phyloP scores from a whole-genome alignment of 2,329 filamentous ascomycete genomes.

The Cordyceps javanica region DNA sequence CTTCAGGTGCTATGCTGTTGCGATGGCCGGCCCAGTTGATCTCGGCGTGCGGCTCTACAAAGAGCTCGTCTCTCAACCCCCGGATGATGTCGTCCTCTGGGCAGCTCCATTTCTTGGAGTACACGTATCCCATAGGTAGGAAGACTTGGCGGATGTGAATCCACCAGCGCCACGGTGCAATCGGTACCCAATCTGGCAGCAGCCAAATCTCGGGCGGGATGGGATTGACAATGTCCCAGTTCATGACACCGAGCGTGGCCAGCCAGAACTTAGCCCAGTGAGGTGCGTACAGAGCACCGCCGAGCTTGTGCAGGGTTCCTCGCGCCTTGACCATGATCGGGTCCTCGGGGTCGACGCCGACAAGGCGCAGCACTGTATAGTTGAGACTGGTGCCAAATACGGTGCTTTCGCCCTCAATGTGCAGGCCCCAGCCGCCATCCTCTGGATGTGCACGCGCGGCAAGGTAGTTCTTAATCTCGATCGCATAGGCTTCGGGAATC shows the following conservation, averaged over 20 bases:
- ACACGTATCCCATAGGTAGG: slow-evolving; percentile 83
- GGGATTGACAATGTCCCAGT: slow-evolving; percentile 93
- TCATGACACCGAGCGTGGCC: slow-evolving; percentile 70
- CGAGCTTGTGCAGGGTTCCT: slow-evolving; percentile 73
- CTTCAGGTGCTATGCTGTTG: slow-evolving; percentile 70
- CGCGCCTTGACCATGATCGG: slow-evolving; percentile 81
- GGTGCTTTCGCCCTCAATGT: slow-evolving; percentile 88
- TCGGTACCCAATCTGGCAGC: slow-evolving; percentile 81
- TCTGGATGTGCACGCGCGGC: slow-evolving; percentile 76
- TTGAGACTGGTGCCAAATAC: slow-evolving; percentile 89
- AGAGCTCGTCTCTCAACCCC: slow-evolving; percentile 72
- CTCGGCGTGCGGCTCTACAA: slow-evolving; percentile 67
- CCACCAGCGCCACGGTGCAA: slow-evolving; percentile 95
- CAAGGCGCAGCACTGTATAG: slow-evolving; percentile 71
- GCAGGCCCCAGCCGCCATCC: slow-evolving; percentile 95
- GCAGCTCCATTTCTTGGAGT: slow-evolving; percentile 74
- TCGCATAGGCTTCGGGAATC: slow-evolving; percentile 71
- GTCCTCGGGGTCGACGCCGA: slow-evolving; percentile 80
- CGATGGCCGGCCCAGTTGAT: slow-evolving; percentile 75
- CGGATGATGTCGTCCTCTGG: slow-evolving; percentile 69
- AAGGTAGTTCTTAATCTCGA: slow-evolving; percentile 89
- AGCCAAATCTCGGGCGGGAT: slow-evolving; percentile 92
- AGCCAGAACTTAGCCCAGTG: slow-evolving; percentile 99
- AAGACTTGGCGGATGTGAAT: slow-evolving; percentile 98
- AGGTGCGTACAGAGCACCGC: slow-evolving; percentile 75